Base-by-base conservation (phyloP, 2,329 filamentous ascomycete species). In the Lecanosticta acicola region DNA sequence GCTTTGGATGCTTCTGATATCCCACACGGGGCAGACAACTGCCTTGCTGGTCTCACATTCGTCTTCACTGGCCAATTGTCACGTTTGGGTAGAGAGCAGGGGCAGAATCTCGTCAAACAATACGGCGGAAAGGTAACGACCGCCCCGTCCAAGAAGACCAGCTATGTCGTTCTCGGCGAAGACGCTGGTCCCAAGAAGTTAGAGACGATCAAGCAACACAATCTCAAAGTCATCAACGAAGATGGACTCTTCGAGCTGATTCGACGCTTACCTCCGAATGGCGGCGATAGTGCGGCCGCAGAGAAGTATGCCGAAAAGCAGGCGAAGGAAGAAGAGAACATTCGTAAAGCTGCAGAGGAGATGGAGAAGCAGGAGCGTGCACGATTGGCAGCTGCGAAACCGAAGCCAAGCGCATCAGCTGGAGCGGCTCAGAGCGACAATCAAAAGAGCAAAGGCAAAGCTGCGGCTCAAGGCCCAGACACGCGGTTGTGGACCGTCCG, bases 181-280 rank as follows among this genome's bases (percentile, higher is more conserved):
- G 93, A 97, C 65, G 93, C 94, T 18, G 93, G 93, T 0, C 93
- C 93, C 1, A 94, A 85, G 67, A 98, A 98, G 65, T 74, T 98
- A 33, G 75, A 83, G 55, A 96, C 90, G 56, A 97, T 98, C 56
- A 76, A 79, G 46, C 78, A 87, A 16, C 72, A 85, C 58, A 80
- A 80, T 0, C 80, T 97, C 64, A 96, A 89, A 66, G 94, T 90
- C 0, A 96, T 98, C 61, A 84, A 96, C 58, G 94, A 98, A 64
- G 80, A 94, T 56, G 94, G 93, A 0, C 71, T 98, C 2, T 94
- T 95, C 56, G 84, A 86, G 48, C 76, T 98, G 36, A 94, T 98
- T 56, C 77, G 81, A 49, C 75, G 72, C 37, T 75, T 97, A 42
- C 91, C 93, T 32, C 85, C 87, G 1, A 85, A 88, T 60, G 93